Base-by-base conservation (phyloP, 2,329 filamentous ascomycete genomes). In the Aquanectria penicillioides region DNA sequence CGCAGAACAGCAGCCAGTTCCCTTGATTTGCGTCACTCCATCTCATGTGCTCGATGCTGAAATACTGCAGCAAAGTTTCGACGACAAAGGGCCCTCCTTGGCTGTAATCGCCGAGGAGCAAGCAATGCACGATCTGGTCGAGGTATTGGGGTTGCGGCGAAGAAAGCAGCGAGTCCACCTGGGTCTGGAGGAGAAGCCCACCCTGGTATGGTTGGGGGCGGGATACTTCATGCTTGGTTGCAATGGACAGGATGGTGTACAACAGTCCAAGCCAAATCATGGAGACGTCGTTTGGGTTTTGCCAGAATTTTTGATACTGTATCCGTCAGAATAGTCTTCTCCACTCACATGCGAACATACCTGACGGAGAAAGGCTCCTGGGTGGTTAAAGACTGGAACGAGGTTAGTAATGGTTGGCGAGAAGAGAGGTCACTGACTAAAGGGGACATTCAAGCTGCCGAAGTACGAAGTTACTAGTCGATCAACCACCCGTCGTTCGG, bases 231-330 rank as follows among this genome's bases (percentile, higher is more conserved):
- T n/a, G n/a, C 15, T 46, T 26, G 12, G 41, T 46, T 4, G 41
- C 28, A 5, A 46, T 6, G 18, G 26, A 46, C 41, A 46, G 29
- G 12, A 46, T 46, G 12, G 26, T 46, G 28, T 46, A 46, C 7
- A 46, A 28, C n/a, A 46, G 41, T 2, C 41, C 41, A 5, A 46
- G 41, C 41, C 41, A 46, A n/a, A 46, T 46, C 2, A 28, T 26
- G 4, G 41, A 23, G 12, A 46, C 28, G 7, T 7, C 18, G 6
- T 6, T n/a, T 6, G 41, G 41, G 8, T 46, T 28, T 23, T 46
- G 28, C 41, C 41, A 46, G 8, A 46, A 46, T 23, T 23, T 23
- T 4, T 46, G 41, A 9, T 46, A 46, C 41, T 46, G n/a, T n/a
- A n/a, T n/a, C n/a, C n/a, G n/a, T n/a, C n/a, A n/a, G n/a, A n/a